These are phyloP conservation scores for Pseudomonodictys pantanalensis DNA, from an alignment of 495 filamentous ascomycete genomes.

Conservation along the genomic window DNA sequence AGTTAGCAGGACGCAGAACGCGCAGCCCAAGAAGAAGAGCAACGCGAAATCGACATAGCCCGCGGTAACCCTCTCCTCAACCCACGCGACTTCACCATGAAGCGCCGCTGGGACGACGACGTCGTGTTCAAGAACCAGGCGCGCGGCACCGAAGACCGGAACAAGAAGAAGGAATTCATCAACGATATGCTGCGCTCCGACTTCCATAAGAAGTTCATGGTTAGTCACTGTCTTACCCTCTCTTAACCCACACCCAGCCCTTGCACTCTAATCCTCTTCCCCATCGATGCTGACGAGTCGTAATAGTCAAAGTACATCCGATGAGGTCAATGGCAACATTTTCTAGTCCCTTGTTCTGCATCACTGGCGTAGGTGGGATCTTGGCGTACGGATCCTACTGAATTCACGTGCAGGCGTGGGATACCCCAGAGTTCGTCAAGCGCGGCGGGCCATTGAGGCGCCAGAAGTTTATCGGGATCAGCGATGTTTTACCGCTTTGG, in stretches of 20 bases:
- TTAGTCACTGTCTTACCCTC: conserved; percentile 44
- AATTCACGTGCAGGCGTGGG: conserved; percentile 2
- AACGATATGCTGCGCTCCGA: conserved; percentile 94
- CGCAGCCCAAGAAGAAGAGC: conserved; percentile 72
- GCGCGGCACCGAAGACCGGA: conserved; percentile 85
- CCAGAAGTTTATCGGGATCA: conserved; percentile 24
- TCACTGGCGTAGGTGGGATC: conserved; percentile 8
- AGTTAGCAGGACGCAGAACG: conserved; percentile 53
- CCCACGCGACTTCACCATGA: conserved; percentile 67
- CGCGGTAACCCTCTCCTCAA: conserved; percentile 91
- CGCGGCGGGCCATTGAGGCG: conserved; percentile 1
- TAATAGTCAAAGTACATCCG: conserved; percentile 66
- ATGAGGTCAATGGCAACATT: conserved; percentile 40
- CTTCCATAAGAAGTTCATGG: conserved; percentile 98
- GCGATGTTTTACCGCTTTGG: neutral
- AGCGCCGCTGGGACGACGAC: conserved; percentile 88
- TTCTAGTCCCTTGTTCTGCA: conserved; percentile 4
- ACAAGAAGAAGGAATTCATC: conserved; percentile 91
- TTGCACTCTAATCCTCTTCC: no score
- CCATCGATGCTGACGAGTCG: conserved; percentile 40
- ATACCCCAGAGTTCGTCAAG: conserved; percentile 15
- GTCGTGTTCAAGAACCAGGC: conserved; percentile 99
- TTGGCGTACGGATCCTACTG: neutral
- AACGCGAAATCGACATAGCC: conserved; percentile 83
- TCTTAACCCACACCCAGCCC: no score